Conservation (phyloP, 768 basidiomycete genomes). For the Pleurotus ostreatus region DNA sequence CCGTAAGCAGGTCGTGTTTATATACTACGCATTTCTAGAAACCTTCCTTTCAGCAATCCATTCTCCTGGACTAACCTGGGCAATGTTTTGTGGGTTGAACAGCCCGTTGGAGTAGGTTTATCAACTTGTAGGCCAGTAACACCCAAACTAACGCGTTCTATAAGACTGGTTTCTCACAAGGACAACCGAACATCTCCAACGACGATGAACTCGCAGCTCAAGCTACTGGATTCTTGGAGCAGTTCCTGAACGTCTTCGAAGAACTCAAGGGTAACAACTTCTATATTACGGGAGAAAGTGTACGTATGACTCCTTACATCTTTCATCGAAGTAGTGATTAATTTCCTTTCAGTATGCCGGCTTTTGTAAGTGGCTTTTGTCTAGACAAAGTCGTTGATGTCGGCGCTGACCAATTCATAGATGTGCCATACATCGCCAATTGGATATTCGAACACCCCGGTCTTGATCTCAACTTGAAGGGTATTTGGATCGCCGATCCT, state of each 20-base stretch:
- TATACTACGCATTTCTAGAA: not conserved
- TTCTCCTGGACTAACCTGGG: slow-evolving; percentile 72
- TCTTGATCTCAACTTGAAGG: slow-evolving; percentile 47
- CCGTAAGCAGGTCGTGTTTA: slow-evolving; percentile 16
- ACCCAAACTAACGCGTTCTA: not conserved
- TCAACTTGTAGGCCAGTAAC: not conserved
- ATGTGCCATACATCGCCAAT: slow-evolving; percentile 59
- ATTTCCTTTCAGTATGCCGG: slow-evolving; percentile 54
- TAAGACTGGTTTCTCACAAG: slow-evolving; percentile 67
- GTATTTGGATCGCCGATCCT: slow-evolving; percentile 59
- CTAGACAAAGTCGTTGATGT: not conserved
- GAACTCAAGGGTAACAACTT: slow-evolving; percentile 68
- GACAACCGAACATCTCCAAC: slow-evolving; percentile 54
- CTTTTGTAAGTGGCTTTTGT: slow-evolving; percentile 42
- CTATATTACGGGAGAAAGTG: slow-evolving; percentile 65
- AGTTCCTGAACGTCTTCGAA: slow-evolving; percentile 61
- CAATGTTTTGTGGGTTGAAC: slow-evolving; percentile 65
- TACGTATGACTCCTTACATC: slow-evolving; percentile 24
- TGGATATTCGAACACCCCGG: slow-evolving; percentile 66
- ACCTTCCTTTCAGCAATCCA: slow-evolving; percentile 32
- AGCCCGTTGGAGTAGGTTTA: slow-evolving; percentile 55
- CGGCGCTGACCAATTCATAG: slow-evolving; percentile 12
- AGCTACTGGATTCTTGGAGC: slow-evolving; percentile 50
- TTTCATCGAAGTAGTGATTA: not conserved
- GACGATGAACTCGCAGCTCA: slow-evolving; percentile 56